phyloP scores from a whole-genome alignment of 768 basidiomycete species.

The Naganishia randhawae region DNA sequence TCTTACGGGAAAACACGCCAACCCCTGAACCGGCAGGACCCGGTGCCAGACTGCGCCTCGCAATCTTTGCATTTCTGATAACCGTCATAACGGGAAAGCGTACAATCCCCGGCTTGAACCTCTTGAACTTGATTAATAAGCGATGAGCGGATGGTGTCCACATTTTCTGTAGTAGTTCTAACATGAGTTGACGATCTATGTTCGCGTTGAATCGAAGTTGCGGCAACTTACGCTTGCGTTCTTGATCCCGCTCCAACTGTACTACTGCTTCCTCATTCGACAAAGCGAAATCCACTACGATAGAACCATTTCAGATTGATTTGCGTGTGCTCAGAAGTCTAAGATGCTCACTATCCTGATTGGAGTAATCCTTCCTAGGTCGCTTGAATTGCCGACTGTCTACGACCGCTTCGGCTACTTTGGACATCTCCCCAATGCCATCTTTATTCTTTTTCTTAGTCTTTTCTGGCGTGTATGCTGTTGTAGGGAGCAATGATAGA shows the following conservation, averaged over 20 bases:
- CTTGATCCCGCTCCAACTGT: not conserved
- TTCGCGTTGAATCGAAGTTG: no score
- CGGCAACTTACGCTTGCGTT: not conserved
- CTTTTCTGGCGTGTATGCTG: not conserved
- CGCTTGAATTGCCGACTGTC: not conserved
- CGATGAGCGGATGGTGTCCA: not conserved
- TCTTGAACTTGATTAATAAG: not conserved
- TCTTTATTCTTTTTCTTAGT: constrained; percentile 1
- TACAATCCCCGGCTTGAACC: not conserved
- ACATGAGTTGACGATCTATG: no score
- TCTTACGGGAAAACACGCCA: constrained; percentile 21
- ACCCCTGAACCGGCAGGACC: constrained; percentile 8
- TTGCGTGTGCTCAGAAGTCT: not conserved
- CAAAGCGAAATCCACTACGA: not conserved
- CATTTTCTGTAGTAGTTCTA: not conserved
- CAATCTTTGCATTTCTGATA: constrained; percentile 2
- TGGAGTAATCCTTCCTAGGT: not conserved
- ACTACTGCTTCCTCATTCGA: not conserved
- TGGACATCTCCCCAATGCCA: not conserved
- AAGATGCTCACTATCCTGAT: not conserved
- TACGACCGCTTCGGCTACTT: not conserved
- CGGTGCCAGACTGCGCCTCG: not conserved
- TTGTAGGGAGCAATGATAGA: not conserved
- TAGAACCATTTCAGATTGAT: not conserved
- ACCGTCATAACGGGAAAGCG: not conserved